Percentiles rank a stretch among this genome's conserved stretches.
phyloP scores from a whole-genome alignment of 805 yeast genomes.

The Candida mattraensis region DNA sequence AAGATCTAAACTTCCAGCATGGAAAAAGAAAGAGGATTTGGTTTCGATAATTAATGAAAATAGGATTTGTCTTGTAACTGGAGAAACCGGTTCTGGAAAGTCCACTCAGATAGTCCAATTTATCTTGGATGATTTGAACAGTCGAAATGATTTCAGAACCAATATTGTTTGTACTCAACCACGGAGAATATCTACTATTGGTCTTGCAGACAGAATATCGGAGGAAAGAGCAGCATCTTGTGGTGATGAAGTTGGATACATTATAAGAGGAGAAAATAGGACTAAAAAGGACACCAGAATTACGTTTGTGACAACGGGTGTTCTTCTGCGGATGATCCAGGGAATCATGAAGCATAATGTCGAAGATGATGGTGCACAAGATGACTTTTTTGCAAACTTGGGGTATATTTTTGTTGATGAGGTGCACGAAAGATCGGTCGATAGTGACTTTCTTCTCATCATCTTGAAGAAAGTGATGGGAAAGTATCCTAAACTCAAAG shows the following conservation, averaged over 20 bases:
- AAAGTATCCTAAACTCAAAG: conserved; percentile 54
- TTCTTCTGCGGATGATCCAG: conserved; percentile 81
- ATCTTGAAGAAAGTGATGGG: conserved; percentile 63
- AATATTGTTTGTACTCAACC: conserved; percentile 91
- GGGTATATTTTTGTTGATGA: conserved; percentile 85
- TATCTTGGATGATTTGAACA: conserved; percentile 64
- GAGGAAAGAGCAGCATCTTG: conserved; percentile 67
- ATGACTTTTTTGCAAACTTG: conserved; percentile 49
- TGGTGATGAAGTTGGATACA: conserved; percentile 83
- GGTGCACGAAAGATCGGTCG: conserved; percentile 95
- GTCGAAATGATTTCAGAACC: conserved; percentile 48
- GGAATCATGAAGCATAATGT: conserved; percentile 34
- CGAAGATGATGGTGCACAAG: conserved; percentile 25
- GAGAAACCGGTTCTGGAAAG: conserved; percentile 98
- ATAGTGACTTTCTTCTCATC: conserved; percentile 80
- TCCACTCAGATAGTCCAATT: conserved; percentile 95
- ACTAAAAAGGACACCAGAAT: conserved; percentile 62
- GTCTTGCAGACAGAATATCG: conserved; percentile 88
- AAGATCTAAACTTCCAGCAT: conserved; percentile 77
- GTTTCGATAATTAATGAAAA: conserved; percentile 55
- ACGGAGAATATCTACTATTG: conserved; percentile 91
- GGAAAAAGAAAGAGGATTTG: conserved; percentile 62
- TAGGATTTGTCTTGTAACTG: conserved; percentile 78
- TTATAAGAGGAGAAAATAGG: conserved; percentile 86
- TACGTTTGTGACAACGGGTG: conserved; percentile 93